Conservation (phyloP, 257 asterid genomes). For the Thymus mandschuricus region DNA sequence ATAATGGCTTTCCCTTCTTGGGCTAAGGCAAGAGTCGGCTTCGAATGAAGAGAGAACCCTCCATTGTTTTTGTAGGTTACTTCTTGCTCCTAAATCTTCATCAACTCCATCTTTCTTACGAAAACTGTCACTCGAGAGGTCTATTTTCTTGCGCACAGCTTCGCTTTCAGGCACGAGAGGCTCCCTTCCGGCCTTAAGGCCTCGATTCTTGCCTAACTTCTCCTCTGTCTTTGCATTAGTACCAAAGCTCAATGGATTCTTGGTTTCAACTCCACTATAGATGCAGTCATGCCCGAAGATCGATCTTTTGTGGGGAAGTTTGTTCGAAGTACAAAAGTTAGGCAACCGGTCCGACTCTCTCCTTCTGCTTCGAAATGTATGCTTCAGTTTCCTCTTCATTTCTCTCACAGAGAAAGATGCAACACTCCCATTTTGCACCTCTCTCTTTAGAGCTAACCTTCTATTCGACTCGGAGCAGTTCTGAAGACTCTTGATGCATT, state of each 20-base stretch:
- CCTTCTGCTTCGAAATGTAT: conserved; percentile 44
- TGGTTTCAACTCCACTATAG: conserved; percentile 29
- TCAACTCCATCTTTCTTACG: conserved; percentile 40
- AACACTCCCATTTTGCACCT: conserved; percentile 14
- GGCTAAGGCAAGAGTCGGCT: conserved; percentile 34
- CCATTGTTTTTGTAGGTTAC: background rate
- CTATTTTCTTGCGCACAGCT: conserved; percentile 38
- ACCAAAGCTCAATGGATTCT: background rate
- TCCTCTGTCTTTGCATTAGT: conserved; percentile 16
- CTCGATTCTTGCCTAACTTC: conserved; percentile 16
- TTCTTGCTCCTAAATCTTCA: conserved; percentile 55
- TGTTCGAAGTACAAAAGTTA: background rate
- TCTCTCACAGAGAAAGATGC: conserved; percentile 45
- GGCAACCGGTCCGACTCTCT: conserved; percentile 5
- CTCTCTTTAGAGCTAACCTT: too few species aligned
- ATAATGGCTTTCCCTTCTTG: conserved; percentile 34
- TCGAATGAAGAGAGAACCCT: conserved; percentile 48
- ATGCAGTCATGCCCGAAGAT: conserved; percentile 25
- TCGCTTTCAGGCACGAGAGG: conserved; percentile 28
- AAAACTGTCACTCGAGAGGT: conserved; percentile 34
- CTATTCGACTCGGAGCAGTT: background rate
- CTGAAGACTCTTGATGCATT: background rate
- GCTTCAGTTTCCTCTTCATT: conserved; percentile 53
- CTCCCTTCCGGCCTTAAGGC: conserved; percentile 8
- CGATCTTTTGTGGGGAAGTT: conserved; percentile 9